Conservation (phyloP, 2,329 filamentous ascomycete species). For the Neodidymelliopsis sp. region DNA sequence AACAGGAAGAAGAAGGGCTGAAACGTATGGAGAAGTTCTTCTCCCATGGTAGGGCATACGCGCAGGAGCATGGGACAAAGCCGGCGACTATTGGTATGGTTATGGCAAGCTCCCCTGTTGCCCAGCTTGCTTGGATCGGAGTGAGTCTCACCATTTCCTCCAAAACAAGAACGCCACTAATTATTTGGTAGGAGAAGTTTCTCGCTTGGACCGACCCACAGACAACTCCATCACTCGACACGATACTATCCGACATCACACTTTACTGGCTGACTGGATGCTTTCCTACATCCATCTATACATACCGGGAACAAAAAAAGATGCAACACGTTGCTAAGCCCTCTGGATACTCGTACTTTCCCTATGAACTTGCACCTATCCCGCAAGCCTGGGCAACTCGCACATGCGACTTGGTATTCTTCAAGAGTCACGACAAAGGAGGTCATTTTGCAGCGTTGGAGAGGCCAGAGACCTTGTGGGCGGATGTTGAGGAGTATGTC, state of each 20-base stretch:
- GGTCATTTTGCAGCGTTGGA: conserved; percentile 62
- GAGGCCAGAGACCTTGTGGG: conserved; percentile 50
- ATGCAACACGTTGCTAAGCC: conserved; percentile 51
- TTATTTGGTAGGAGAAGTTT: conserved; percentile 57
- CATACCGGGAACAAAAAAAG: conserved; percentile 53
- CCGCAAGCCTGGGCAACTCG: conserved; percentile 52
- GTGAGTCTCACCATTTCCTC: background rate
- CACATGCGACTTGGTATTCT: conserved; percentile 49
- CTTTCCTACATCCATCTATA: conserved; percentile 58
- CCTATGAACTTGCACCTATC: conserved; percentile 51
- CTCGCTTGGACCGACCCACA: conserved; percentile 60
- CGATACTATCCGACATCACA: conserved; percentile 59
- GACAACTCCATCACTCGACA: conserved; percentile 45
- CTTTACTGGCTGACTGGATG: conserved; percentile 65
- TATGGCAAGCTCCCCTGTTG: conserved; percentile 62
- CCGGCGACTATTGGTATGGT: conserved; percentile 65
- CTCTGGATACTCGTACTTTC: conserved; percentile 54
- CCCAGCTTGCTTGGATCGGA: conserved; percentile 65
- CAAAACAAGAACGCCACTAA: background rate
- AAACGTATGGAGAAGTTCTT: conserved; percentile 51
- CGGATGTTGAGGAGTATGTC: conserved; percentile 57
- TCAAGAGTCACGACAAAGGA: conserved; percentile 44
- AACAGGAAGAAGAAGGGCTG: conserved; percentile 50
- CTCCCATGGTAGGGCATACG: conserved; percentile 58
- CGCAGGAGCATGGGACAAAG: conserved; percentile 60